Evolutionary conservation across 73 alveolate species (phyloP), one percentile per base, ranked within the genome.

Genomic region (Symbiodinium pilosum): DNA sequence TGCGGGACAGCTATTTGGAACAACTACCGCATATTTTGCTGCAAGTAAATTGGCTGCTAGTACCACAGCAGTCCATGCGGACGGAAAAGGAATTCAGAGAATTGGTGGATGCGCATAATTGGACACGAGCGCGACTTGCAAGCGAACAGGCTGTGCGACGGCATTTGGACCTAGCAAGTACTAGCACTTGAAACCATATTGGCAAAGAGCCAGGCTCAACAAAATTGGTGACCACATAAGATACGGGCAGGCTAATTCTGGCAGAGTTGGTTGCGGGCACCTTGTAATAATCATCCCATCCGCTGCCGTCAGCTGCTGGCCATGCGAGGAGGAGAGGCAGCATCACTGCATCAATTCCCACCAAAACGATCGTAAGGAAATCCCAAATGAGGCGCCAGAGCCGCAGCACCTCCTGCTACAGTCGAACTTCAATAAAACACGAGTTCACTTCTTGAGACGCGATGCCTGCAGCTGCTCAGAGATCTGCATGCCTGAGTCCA

Each of bases 241-340:
- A n/a, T n/a, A n/a, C n/a, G n/a, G n/a, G n/a, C n/a, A n/a, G n/a
- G n/a, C n/a, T n/a, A n/a, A n/a, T n/a, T n/a, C n/a, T n/a, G n/a
- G n/a, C n/a, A 69, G 42, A 21, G 16, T 69, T 69, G 36, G n/a
- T n/a, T n/a, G n/a, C 28, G 32, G 44, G 5, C n/a, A 43, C 95
- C 95, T 88, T 20, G 95, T 88, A 88, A 47, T 51, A 59, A 16
- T 28, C 43, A 5, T 36, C 43, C 95, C 71, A 75, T 1, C 24
- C 28, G 71, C 86, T 47, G 73, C 77, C 71, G 68, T 39, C 86
- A 4, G 5, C 39, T 21, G 73, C 95, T 21, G 95, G 95, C 95
- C 95, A 88, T 4, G 95, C 86, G 69, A 88, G 32, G 73, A 43
- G 95, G 73, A 88, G 42, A 32, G 95, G 95, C 69, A 88, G 24